Percentiles rank a stretch among this genome's conserved stretches.
Conservation (phyloP, 805 yeast species). For the Zygoascus tannicola region DNA sequence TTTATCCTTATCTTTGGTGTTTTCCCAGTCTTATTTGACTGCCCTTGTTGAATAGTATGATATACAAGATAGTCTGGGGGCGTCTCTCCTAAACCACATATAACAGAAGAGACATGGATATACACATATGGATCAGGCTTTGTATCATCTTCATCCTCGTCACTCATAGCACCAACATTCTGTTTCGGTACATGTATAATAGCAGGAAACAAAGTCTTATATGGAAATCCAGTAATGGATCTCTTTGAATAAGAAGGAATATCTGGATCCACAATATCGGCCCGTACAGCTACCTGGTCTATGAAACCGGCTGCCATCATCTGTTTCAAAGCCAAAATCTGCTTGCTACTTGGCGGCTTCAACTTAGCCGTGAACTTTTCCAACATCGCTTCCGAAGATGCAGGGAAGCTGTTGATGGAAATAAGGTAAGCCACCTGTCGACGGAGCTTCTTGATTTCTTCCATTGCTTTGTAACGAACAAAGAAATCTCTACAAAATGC, state of each 20-base stretch:
- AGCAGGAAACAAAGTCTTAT: constrained; percentile 41
- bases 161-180: not conserved
- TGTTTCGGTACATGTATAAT: not conserved
- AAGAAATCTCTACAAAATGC: constrained; percentile 52
- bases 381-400: constrained; percentile 32
- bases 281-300: constrained; percentile 82
- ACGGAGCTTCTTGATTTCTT: constrained; percentile 73
- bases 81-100: constrained; percentile 48
- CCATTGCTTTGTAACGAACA: constrained; percentile 71
- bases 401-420: constrained; percentile 37
- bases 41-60: constrained; percentile 51
- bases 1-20: constrained; percentile 42
- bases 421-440: constrained; percentile 72
- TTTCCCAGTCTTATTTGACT: constrained; percentile 35
- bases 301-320: constrained; percentile 88
- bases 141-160: constrained; percentile 23
- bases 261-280: constrained; percentile 62
- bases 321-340: constrained; percentile 74
- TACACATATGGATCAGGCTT: constrained; percentile 50
- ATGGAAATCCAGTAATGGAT: constrained; percentile 44
- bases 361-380: constrained; percentile 45
- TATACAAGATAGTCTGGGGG: constrained; percentile 79
- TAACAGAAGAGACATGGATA: constrained; percentile 69
- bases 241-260: constrained; percentile 49
- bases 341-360: constrained; percentile 59